Conservation (phyloP, 2,329 filamentous ascomycete species). For the Harringtonia aguacate region DNA sequence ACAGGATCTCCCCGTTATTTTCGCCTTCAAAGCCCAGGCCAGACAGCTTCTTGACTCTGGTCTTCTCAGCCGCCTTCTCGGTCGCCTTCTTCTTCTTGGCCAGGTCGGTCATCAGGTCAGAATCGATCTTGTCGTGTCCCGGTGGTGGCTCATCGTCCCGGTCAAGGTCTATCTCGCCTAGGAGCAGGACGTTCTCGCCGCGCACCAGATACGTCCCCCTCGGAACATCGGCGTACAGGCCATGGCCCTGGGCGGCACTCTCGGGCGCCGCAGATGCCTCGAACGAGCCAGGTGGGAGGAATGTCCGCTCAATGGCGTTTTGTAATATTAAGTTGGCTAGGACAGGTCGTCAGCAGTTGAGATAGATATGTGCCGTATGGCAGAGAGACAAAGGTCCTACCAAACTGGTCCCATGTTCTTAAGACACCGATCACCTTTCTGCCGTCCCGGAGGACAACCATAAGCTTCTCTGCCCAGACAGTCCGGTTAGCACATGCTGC, state of each 20-base stretch:
- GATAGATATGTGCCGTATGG: not conserved
- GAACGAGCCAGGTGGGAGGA: slow-evolving; percentile 43
- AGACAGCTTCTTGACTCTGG: slow-evolving; percentile 57
- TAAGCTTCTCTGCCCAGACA: slow-evolving; percentile 67
- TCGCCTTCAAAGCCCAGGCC: slow-evolving; percentile 83
- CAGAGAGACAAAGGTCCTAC: slow-evolving; percentile 34
- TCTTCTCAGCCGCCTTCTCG: slow-evolving; percentile 65
- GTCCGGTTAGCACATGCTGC: not conserved
- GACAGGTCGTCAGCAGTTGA: not conserved
- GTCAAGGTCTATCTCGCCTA: slow-evolving; percentile 95
- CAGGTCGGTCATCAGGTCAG: slow-evolving; percentile 50
- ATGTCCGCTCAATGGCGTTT: slow-evolving; percentile 83
- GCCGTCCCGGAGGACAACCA: slow-evolving; percentile 84
- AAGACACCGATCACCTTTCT: slow-evolving; percentile 88
- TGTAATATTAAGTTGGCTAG: slow-evolving; percentile 93
- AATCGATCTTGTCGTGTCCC: slow-evolving; percentile 44
- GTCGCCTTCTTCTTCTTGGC: slow-evolving; percentile 60
- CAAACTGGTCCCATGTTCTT: slow-evolving; percentile 95
- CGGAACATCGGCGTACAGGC: slow-evolving; percentile 71
- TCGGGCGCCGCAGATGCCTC: slow-evolving; percentile 17
- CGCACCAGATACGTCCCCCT: slow-evolving; percentile 85
- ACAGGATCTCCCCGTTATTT: slow-evolving; percentile 62
- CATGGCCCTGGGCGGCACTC: slow-evolving; percentile 23
- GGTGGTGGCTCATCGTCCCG: slow-evolving; percentile 78
- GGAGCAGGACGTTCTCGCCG: slow-evolving; percentile 91